phyloP scores from a whole-genome alignment of 1,284 basidiomycete genomes.

The Wallemia mellicola region DNA sequence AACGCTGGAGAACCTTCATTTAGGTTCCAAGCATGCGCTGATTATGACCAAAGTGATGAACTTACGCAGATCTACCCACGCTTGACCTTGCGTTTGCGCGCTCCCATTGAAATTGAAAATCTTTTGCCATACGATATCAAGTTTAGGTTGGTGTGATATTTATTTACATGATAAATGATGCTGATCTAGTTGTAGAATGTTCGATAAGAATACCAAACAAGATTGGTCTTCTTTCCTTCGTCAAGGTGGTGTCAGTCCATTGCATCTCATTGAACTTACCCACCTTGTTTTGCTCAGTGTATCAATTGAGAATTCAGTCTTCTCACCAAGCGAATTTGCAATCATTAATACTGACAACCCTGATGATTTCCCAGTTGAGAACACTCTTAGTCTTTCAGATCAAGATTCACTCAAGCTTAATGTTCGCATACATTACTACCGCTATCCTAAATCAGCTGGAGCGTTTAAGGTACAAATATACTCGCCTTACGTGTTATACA shows the following conservation, averaged over 20 bases:
- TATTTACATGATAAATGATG: background rate
- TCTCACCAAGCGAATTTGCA: conserved; percentile 87
- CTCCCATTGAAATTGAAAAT: conserved; percentile 89
- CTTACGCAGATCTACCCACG: conserved; percentile 32
- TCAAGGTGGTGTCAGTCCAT: conserved; percentile 79
- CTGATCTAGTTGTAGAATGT: background rate
- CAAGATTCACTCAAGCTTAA: conserved; percentile 44
- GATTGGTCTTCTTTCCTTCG: conserved; percentile 31
- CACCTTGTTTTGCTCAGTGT: conserved; percentile 82
- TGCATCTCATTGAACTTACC: conserved; percentile 82
- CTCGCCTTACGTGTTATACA: conserved; percentile 68
- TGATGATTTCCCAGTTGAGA: conserved; percentile 65
- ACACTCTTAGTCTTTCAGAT: conserved; percentile 41
- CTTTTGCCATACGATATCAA: conserved; percentile 81
- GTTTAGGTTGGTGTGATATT: conserved; percentile 28
- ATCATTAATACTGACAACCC: conserved; percentile 87
- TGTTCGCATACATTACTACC: conserved; percentile 51
- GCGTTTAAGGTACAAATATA: conserved; percentile 95
- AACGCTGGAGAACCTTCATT: conserved; percentile 66
- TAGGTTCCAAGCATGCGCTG: conserved; percentile 76
- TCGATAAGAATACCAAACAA: conserved; percentile 1
- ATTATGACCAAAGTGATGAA: conserved; percentile 28
- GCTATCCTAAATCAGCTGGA: conserved; percentile 75
- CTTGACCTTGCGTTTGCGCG: conserved; percentile 59
- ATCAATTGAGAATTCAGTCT: conserved; percentile 74